phyloP scores from a whole-genome alignment of 352 stramenopile genomes.

The Thalassiosira ordinaria region DNA sequence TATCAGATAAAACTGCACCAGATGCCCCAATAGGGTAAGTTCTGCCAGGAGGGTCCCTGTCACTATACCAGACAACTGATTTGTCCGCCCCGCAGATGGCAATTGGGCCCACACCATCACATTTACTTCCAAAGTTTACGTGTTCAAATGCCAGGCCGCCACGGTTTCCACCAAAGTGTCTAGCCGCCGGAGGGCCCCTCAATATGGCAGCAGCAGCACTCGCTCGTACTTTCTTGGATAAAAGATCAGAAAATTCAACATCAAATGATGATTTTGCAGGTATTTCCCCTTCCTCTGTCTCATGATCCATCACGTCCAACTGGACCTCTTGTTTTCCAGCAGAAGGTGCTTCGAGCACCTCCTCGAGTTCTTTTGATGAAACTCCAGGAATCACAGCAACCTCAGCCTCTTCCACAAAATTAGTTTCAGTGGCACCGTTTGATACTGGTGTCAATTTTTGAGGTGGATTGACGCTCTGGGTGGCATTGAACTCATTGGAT shows the following conservation, averaged over 20 bases:
- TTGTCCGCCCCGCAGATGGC: conserved; percentile 85
- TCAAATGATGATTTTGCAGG: conserved; percentile 47
- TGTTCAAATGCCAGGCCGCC: conserved; percentile 65
- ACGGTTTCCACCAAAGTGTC: conserved; percentile 86
- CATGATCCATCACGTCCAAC: too few species aligned
- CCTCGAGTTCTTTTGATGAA: too few species aligned
- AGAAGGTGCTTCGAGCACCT: too few species aligned
- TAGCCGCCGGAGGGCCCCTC: conserved; percentile 79
- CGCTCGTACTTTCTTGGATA: conserved; percentile 74
- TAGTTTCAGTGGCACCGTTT: too few species aligned
- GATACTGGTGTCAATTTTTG: not conserved
- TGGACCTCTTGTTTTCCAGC: too few species aligned
- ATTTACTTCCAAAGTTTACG: conserved; percentile 41
- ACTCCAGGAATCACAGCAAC: too few species aligned
- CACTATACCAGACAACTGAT: conserved; percentile 80
- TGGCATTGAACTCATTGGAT: conserved; percentile 7
- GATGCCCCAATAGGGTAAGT: conserved; percentile 85
- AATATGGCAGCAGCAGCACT: conserved; percentile 81
- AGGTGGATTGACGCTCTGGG: not conserved
- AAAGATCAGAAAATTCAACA: conserved; percentile 67
- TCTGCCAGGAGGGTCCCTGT: conserved; percentile 73
- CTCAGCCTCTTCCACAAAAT: too few species aligned
- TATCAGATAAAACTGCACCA: conserved; percentile 83
- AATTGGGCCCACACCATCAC: conserved; percentile 72
- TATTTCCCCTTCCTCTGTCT: conserved; percentile 35